Conservation (phyloP, 768 basidiomycete genomes). For the Amanita rubescens region DNA sequence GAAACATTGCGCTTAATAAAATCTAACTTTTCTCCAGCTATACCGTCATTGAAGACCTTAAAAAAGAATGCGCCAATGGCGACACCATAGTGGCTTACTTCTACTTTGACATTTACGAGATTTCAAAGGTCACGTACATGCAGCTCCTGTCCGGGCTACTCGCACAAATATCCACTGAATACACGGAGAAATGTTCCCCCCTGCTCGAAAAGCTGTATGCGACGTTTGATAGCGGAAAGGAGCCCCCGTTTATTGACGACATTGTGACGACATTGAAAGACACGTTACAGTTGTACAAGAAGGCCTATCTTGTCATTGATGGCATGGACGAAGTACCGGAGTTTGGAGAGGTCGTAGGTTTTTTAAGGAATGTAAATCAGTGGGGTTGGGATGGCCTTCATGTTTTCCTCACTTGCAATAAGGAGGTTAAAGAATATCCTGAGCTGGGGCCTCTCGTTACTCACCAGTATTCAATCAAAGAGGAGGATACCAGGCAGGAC, state of each 20-base stretch:
- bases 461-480: neutral
- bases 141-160: neutral
- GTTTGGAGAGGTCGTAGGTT: neutral
- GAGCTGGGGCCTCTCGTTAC: neutral
- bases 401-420: neutral
- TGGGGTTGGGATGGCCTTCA: neutral
- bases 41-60: neutral
- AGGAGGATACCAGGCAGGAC: neutral
- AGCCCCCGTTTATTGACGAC: neutral
- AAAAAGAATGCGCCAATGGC: neutral
- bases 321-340: neutral
- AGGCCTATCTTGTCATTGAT: neutral
- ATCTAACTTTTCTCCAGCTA: neutral
- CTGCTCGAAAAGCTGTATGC: neutral
- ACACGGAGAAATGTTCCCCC: neutral
- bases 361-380: neutral
- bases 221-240: neutral
- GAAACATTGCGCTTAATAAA: no score
- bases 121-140: neutral
- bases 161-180: neutral
- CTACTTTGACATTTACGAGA: conserved; percentile 4
- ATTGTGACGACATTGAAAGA: neutral
- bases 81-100: neutral
- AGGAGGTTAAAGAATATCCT: neutral
- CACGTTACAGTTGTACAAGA: neutral